Percentiles rank a stretch among this genome's conserved stretches.
Evolutionary conservation across 2,329 filamentous ascomycete species (phyloP).

Genomic region (Xylariaceae sp.): DNA sequence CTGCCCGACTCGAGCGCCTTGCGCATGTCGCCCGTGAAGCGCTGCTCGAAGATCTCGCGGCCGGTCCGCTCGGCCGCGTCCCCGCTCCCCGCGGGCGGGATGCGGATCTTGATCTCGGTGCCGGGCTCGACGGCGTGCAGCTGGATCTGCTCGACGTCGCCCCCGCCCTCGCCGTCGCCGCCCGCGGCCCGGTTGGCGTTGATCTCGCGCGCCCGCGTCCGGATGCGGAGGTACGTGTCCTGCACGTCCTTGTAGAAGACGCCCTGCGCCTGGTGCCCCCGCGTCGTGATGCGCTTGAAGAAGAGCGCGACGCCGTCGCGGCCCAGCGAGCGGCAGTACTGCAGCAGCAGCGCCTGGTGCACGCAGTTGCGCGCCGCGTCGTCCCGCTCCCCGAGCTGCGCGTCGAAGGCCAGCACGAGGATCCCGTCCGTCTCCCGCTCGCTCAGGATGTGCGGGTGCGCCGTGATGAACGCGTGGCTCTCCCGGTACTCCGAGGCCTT

Average conservation of each 20-base stretch:
- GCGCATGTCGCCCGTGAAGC: constrained; percentile 74
- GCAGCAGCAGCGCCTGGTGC: constrained; percentile 83
- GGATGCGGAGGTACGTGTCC: constrained; percentile 77
- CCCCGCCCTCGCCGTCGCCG: constrained; percentile 39
- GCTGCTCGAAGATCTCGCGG: constrained; percentile 72
- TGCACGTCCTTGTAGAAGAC: constrained; percentile 92
- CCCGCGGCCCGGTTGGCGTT: constrained; percentile 44
- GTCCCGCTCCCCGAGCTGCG: constrained; percentile 66
- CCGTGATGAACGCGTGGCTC: constrained; percentile 68
- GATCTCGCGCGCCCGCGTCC: constrained; percentile 67
- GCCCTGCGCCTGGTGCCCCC: constrained; percentile 80
- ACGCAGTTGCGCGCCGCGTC: constrained; percentile 80
- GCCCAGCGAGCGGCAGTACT: constrained; percentile 89
- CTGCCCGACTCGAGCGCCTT: constrained; percentile 81
- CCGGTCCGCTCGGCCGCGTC: constrained; percentile 57
- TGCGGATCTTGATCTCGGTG: constrained; percentile 81
- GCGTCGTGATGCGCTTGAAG: constrained; percentile 91
- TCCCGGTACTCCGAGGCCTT: constrained; percentile 64
- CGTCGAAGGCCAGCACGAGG: constrained; percentile 85
- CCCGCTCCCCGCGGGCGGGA: constrained; percentile 62
- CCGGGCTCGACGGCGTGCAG: constrained; percentile 91
- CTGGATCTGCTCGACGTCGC: constrained; percentile 91
- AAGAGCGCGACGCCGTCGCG: constrained; percentile 84
- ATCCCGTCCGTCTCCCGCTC: constrained; percentile 89
- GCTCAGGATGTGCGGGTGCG: constrained; percentile 68